Evolutionary conservation across 345 rosid genomes (phyloP).

Genomic region (Draba incana): DNA sequence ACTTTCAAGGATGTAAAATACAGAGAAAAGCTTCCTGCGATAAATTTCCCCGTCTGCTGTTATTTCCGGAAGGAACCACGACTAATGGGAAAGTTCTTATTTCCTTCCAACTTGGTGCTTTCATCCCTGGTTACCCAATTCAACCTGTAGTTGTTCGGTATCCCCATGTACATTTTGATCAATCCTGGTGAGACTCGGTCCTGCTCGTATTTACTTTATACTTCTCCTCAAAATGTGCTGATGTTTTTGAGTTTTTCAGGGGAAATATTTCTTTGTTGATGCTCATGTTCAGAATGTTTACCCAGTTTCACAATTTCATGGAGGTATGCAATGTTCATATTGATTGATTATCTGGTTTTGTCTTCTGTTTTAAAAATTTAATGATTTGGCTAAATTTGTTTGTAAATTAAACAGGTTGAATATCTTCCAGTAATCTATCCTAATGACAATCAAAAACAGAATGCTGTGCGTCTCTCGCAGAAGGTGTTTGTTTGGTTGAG

Average conservation of each 20-base stretch:
- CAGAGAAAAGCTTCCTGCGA: slow-evolving; percentile 95
- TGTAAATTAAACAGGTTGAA: slow-evolving; percentile 62
- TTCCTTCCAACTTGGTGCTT: slow-evolving; percentile 97
- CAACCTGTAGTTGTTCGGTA: slow-evolving; percentile 92
- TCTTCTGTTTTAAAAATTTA: background rate
- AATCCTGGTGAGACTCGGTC: slow-evolving; percentile 73
- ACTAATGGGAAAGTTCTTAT: slow-evolving; percentile 83
- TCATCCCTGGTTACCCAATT: slow-evolving; percentile 79
- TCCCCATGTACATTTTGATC: slow-evolving; percentile 98
- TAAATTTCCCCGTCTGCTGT: slow-evolving; percentile 78
- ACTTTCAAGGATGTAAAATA: slow-evolving; percentile 93
- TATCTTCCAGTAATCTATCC: slow-evolving; percentile 86
- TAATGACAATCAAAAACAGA: slow-evolving; percentile 65
- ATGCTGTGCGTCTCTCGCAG: slow-evolving; percentile 67
- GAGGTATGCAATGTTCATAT: slow-evolving; percentile 57
- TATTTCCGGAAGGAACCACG: slow-evolving; percentile 99
- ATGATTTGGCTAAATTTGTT: slow-evolving; percentile 13
- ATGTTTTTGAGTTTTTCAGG: slow-evolving; percentile 31
- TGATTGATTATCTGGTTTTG: background rate
- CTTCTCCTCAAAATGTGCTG: background rate
- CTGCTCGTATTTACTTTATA: slow-evolving; percentile 3
- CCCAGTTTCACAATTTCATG: slow-evolving; percentile 98
- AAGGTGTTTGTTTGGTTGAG: slow-evolving; percentile 58
- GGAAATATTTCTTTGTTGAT: slow-evolving; percentile 56
- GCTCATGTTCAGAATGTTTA: slow-evolving; percentile 97